These are phyloP conservation scores for Sporobolomyces roseus DNA, from an alignment of 768 basidiomycete species.

Conservation along the genomic window DNA sequence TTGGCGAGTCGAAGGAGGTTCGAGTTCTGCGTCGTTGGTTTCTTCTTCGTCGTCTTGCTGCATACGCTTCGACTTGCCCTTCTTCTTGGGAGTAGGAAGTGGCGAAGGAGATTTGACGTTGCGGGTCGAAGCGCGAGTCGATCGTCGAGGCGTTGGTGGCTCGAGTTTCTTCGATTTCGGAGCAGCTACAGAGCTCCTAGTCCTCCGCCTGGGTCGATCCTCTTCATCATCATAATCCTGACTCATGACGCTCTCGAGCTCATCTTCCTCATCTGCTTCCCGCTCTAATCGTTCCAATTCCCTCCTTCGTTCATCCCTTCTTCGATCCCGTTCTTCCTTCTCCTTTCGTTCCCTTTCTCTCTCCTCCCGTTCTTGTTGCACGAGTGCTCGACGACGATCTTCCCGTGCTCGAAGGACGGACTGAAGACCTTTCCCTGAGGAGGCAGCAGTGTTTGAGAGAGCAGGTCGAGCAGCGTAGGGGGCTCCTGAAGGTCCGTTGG, in stretches of 20 bases:
- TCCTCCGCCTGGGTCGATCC: conserved; percentile 8
- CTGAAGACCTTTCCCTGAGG: conserved; percentile 28
- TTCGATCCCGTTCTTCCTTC: conserved; percentile 20
- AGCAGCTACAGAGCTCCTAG: neutral
- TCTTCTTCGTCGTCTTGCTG: neutral
- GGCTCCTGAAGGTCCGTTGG: neutral
- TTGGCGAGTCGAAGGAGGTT: neutral
- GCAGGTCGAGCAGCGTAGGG: conserved; percentile 6
- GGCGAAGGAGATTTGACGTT: conserved; percentile 28
- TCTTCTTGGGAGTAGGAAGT: conserved; percentile 17
- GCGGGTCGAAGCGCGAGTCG: conserved; percentile 23
- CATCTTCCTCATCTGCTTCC: conserved; percentile 3
- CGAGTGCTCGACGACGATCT: conserved; percentile 23
- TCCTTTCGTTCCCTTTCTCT: conserved; percentile 27
- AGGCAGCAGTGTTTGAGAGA: neutral
- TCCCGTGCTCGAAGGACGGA: conserved; percentile 33
- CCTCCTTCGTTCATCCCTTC: conserved; percentile 6
- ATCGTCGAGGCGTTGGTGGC: conserved; percentile 24
- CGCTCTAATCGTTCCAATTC: conserved; percentile 13
- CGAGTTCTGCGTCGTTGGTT: neutral
- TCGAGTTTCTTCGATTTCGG: conserved; percentile 24
- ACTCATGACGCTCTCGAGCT: neutral
- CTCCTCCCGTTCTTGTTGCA: conserved; percentile 33
- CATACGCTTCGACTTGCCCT: neutral
- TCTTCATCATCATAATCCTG: conserved; percentile 7